Evolutionary conservation across 306 rosid species (phyloP).

Genomic region (Aeschynomene evenia): DNA sequence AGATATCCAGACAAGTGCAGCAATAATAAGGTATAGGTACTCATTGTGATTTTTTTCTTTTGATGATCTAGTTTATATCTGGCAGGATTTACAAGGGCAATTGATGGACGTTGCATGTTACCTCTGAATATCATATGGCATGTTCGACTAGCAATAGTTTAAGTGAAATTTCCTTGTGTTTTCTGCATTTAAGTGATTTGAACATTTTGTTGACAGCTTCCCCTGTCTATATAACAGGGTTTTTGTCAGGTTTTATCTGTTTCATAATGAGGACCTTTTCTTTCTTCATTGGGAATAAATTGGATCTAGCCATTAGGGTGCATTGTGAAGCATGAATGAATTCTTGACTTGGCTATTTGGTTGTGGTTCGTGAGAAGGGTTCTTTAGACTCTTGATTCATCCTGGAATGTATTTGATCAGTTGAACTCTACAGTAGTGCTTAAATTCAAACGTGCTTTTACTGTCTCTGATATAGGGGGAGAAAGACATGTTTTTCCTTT

Average conservation of each 20-base stretch:
- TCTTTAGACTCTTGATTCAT: constrained; percentile 32
- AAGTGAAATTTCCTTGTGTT: constrained; percentile 1
- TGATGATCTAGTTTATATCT: constrained; percentile 1
- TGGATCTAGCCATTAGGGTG: constrained; percentile 28
- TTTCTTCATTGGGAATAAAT: constrained; percentile 22
- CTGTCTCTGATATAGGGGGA: constrained; percentile 26
- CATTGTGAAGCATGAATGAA: constrained; percentile 21
- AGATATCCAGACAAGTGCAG: constrained; percentile 87
- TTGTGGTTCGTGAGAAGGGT: constrained; percentile 13
- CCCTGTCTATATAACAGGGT: constrained; percentile 28
- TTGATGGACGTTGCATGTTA: background rate
- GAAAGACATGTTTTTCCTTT: background rate
- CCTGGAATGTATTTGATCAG: constrained; percentile 41
- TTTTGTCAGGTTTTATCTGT: constrained; percentile 32
- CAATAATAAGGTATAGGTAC: constrained; percentile 65
- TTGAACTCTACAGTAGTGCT: constrained; percentile 35
- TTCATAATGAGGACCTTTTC: constrained; percentile 35
- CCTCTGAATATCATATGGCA: constrained; percentile 2
- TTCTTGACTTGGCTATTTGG: constrained; percentile 32
- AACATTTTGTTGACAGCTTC: constrained; percentile 24
- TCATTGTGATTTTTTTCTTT: background rate
- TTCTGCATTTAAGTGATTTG: background rate
- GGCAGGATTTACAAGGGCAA: background rate
- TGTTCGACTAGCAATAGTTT: background rate
- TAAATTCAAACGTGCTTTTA: constrained; percentile 23